phyloP scores from a whole-genome alignment of 2,329 filamentous ascomycete species.

The Fusarium nematophilum region DNA sequence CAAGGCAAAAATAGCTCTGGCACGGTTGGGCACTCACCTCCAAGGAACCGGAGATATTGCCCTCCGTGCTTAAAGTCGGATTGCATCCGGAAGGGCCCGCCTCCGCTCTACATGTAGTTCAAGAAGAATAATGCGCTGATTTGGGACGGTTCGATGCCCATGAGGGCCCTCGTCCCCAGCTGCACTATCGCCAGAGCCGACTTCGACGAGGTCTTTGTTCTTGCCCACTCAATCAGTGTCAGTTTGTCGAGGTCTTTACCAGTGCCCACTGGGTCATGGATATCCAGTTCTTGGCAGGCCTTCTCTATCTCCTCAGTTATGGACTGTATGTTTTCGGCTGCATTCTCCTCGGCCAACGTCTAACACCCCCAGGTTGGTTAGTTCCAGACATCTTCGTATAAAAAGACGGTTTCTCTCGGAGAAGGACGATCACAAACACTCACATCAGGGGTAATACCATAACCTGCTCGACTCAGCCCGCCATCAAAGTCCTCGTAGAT shows the following conservation, averaged over 20 bases:
- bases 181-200: slow-evolving; percentile 36
- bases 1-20: too few species aligned
- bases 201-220: slow-evolving; percentile 20
- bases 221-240: slow-evolving; percentile 38
- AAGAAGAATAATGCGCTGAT: slow-evolving; percentile 64
- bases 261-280: slow-evolving; percentile 12
- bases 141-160: slow-evolving; percentile 60
- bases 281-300: slow-evolving; percentile 38
- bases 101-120: slow-evolving; percentile 65
- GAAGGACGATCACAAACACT: background rate
- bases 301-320: slow-evolving; percentile 33
- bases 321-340: too few species aligned
- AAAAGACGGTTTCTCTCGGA: too few species aligned
- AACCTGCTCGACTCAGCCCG: background rate
- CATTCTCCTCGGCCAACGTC: too few species aligned
- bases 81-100: slow-evolving; percentile 62
- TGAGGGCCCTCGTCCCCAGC: slow-evolving; percentile 60
- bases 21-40: slow-evolving; percentile 9
- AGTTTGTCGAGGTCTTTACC: slow-evolving; percentile 39
- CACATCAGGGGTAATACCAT: background rate
- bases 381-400: too few species aligned
- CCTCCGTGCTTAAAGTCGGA: slow-evolving; percentile 60
- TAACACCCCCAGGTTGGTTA: too few species aligned
- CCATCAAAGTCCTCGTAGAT: background rate
- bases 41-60: slow-evolving; percentile 1